These are phyloP conservation scores for Fragilariopsis cylindrus DNA, from an alignment of 108 stramenopile species.

Conservation along the genomic window DNA sequence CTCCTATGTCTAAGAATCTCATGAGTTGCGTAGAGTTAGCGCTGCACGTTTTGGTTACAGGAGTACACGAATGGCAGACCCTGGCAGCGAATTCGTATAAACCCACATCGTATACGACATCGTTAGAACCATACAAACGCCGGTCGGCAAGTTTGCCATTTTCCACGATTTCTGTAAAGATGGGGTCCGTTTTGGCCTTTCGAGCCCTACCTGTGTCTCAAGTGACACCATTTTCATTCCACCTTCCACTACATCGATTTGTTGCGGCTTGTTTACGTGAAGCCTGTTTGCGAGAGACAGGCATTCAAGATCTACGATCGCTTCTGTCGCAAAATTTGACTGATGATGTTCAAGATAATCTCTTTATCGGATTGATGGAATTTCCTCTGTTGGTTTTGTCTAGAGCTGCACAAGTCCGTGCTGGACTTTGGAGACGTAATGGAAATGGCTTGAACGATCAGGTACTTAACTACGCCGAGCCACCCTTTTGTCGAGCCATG, in stretches of 20 bases:
- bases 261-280: slow-evolving; percentile 78
- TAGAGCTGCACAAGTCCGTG: slow-evolving; percentile 84
- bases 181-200: slow-evolving; percentile 65
- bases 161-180: slow-evolving; percentile 60
- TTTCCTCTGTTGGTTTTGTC: slow-evolving; percentile 73
- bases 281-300: slow-evolving; percentile 57
- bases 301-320: slow-evolving; percentile 17
- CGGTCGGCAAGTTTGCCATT: slow-evolving; percentile 71
- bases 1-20: slow-evolving; percentile 55
- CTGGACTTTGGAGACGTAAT: slow-evolving; percentile 92
- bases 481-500: slow-evolving; percentile 90
- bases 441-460: slow-evolving; percentile 87
- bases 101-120: slow-evolving; percentile 41
- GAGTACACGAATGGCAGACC: slow-evolving; percentile 68
- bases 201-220: slow-evolving; percentile 75
- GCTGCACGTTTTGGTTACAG: slow-evolving; percentile 51
- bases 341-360: slow-evolving; percentile 26
- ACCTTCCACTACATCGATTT: slow-evolving; percentile 90
- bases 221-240: slow-evolving; percentile 82
- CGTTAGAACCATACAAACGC: slow-evolving; percentile 44
- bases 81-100: slow-evolving; percentile 53
- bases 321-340: slow-evolving; percentile 37
- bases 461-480: slow-evolving; percentile 86
- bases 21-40: slow-evolving; percentile 69
- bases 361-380: slow-evolving; percentile 81